phyloP scores from a whole-genome alignment of 2,329 filamentous ascomycete species.

The Phialophora chinensis region DNA sequence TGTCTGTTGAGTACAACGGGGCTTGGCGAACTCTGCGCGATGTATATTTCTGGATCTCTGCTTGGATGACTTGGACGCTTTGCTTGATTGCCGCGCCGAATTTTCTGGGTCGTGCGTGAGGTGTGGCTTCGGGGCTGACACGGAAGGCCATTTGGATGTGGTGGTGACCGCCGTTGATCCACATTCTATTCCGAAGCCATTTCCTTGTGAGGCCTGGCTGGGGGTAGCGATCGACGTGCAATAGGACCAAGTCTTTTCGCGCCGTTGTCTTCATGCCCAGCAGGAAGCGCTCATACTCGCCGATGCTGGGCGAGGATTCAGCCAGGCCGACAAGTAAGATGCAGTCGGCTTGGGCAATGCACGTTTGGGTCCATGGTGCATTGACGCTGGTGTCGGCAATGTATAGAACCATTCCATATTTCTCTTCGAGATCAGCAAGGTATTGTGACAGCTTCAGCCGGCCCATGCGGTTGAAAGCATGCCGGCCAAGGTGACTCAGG shows the following conservation, averaged over 20 bases:
- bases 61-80: constrained; percentile 89
- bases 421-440: constrained; percentile 93
- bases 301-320: constrained; percentile 86
- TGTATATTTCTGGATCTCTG: constrained; percentile 98
- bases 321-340: constrained; percentile 91
- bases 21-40: constrained; percentile 88
- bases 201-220: constrained; percentile 80
- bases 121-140: constrained; percentile 73
- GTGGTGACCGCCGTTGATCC: constrained; percentile 98
- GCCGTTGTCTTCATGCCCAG: constrained; percentile 97
- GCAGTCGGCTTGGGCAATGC: constrained; percentile 94
- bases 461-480: constrained; percentile 97
- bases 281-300: constrained; percentile 95
- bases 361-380: constrained; percentile 97
- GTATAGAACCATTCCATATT: constrained; percentile 93
- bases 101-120: constrained; percentile 73
- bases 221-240: constrained; percentile 89
- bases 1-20: constrained; percentile 87
- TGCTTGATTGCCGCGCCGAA: constrained; percentile 88
- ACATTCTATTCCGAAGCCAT: constrained; percentile 90
- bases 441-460: constrained; percentile 96
- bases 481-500: constrained; percentile 89
- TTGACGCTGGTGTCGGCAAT: constrained; percentile 97
- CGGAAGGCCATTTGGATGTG: constrained; percentile 96
- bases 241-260: constrained; percentile 84